Conservation (phyloP, 257 asterid species). For the Solanum rostratum region DNA sequence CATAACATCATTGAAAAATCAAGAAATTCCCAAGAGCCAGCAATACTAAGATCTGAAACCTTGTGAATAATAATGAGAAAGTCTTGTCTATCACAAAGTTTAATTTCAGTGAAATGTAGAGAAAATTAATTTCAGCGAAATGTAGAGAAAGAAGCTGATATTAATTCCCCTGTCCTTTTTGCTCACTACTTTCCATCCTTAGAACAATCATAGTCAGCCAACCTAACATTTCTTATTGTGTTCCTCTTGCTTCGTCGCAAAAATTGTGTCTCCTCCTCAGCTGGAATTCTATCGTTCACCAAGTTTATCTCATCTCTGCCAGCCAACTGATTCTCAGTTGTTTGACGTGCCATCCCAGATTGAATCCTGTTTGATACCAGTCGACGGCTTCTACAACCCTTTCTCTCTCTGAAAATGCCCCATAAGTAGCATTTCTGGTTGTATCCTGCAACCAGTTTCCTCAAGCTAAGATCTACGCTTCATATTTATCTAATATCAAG, state of each 20-base stretch:
- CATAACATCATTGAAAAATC: not conserved
- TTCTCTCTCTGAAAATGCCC: constrained; percentile 60
- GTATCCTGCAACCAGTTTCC: constrained; percentile 31
- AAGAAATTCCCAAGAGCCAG: not conserved
- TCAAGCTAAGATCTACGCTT: not conserved
- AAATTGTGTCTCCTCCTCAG: not conserved
- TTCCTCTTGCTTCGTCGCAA: too few relatives aligned
- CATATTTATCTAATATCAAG: not conserved
- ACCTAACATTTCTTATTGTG: too few relatives aligned
- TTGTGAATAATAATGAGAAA: not conserved
- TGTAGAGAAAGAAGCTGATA: not conserved
- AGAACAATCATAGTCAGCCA: not conserved
- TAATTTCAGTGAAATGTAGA: too few relatives aligned
- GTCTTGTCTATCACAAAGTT: too few relatives aligned
- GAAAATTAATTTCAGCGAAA: too few relatives aligned
- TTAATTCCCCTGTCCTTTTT: not conserved
- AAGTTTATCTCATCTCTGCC: not conserved
- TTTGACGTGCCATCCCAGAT: not conserved
- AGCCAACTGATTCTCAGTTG: not conserved
- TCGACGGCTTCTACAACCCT: not conserved
- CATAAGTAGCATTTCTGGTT: constrained; percentile 44
- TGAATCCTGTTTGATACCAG: not conserved
- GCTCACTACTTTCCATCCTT: not conserved
- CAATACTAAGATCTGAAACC: not conserved
- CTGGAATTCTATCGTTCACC: not conserved